Conservation (phyloP, 2,329 filamentous ascomycete species). For the Aspergillus sp. region DNA sequence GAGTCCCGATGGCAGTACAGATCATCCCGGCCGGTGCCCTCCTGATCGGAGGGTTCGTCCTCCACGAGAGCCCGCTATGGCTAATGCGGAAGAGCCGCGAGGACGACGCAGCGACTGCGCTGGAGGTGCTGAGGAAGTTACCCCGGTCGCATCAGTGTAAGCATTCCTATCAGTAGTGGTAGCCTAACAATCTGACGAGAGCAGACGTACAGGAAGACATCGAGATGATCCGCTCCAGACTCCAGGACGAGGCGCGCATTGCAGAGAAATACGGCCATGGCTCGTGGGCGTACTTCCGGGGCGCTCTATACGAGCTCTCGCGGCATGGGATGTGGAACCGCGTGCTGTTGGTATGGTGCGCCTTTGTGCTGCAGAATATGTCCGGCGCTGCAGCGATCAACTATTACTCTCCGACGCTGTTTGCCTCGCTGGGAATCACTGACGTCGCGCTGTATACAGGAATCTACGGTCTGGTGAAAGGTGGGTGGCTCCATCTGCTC, state of each 20-base stretch:
- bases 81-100: slow-evolving; percentile 18
- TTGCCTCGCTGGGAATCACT: slow-evolving; percentile 19
- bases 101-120: slow-evolving; percentile 9
- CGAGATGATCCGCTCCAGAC: slow-evolving; percentile 6
- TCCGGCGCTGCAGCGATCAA: slow-evolving; percentile 20
- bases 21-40: slow-evolving; percentile 34
- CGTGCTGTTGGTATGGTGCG: slow-evolving; percentile 40
- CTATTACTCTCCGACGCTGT: slow-evolving; percentile 22
- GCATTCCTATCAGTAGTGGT: not conserved
- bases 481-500: not conserved
- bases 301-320: slow-evolving; percentile 20
- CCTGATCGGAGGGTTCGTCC: slow-evolving; percentile 27
- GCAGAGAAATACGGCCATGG: slow-evolving; percentile 23
- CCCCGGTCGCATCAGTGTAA: slow-evolving; percentile 14
- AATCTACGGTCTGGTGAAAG: slow-evolving; percentile 23
- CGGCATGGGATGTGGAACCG: slow-evolving; percentile 41
- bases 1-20: slow-evolving; percentile 20
- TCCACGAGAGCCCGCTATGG: slow-evolving; percentile 35
- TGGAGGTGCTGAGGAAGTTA: slow-evolving; percentile 14
- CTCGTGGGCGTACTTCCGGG: slow-evolving; percentile 23
- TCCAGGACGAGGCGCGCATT: slow-evolving; percentile 13
- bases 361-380: slow-evolving; percentile 28
- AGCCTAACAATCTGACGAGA: not conserved
- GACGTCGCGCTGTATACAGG: slow-evolving; percentile 21
- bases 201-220: slow-evolving; percentile 16